Evolutionary conservation across 441 rosid species (phyloP), one percentile per base, ranked within the genome.

Genomic region (Brassica hybrid): DNA sequence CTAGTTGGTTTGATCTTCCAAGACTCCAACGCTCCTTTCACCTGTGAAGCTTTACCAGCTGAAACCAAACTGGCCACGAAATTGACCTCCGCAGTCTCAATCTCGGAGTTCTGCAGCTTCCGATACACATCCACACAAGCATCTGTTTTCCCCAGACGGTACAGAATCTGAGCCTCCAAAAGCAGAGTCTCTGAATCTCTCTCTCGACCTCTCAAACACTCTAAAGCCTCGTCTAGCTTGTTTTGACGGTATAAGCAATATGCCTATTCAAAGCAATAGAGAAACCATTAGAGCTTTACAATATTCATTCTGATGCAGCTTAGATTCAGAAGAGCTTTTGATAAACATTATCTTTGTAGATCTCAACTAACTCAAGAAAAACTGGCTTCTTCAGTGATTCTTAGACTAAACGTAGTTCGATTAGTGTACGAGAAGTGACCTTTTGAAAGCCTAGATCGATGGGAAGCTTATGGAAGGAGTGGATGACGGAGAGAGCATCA

Each of bases 191-290:
- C 81, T 23, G 88, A 65, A 82, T 80, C 83, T 67, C 65, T 84
- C 80, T 90, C 94, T 65, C 75, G 88, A 69, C 82, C 82, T 80
- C 72, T 86, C 81, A 93, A 74, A 58, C 76, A 81, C 36, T 50
- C 90, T 78, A 90, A 73, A n/a, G 98, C 98, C 64, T 91, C 94
- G 50, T 88, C 89, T 73, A 88, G 77, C 85, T 89, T 91, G 87
- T 95, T 91, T 77, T 86, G 92, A 73, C 94, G 89, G 89, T 91
- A 95, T 18, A 89, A 85, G 83, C 97, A 93, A 84, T 95, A 93
- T 12, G 97, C 99, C 99, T 93, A 73, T 59, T 27, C 48, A 54
- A 16, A 30, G 10, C 18, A 52, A 50, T 4, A 9, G 3, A 57
- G 2, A 56, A 21, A 16, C 50, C 66, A 73, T 67, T 30, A 76